Evolutionary conservation across 177 flowering plant genomes (phyloP), one percentile per base, ranked within the genome.

Genomic region (Vitis hybrid): DNA sequence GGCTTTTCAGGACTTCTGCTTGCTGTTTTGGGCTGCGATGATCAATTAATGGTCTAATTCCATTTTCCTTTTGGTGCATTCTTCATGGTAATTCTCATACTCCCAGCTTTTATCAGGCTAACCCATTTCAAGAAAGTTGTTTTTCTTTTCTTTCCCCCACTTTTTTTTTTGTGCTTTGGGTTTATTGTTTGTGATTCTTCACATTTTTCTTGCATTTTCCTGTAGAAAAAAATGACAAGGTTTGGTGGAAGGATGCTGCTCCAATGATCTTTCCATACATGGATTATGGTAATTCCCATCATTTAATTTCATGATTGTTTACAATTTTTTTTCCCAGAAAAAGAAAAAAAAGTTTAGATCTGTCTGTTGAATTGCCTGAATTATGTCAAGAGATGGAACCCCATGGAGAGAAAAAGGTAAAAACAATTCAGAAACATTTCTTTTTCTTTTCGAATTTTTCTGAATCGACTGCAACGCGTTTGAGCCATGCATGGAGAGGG

Each of bases 1-100:
- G 91, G 83, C 82, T 35, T 61, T 64, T 81, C 72, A 62, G 86
- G 87, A 74, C 62, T 78, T 69, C 59, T 21, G 5, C 0, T 8
- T 48, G n/a, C 46, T 35, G 46, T 35, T 35, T 35, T 4, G 46
- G 46, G 46, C 46, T 35, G 46, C 0, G 46, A 35, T 35, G 46
- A 35, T 35, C 46, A 35, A 6, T 24, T 35, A 35, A 35, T 0
- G 46, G 46, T 6, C 7, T 35, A 35, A 6, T 35, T 35, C 46
- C 46, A 35, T 35, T 35, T 35, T 35, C 46, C 46, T 6, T 35
- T 35, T 35, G 46, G 6, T 35, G 46, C 6, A 35, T 35, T 4
- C 12, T 30, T 13, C 51, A 21, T 19, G 60, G 27, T 62, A 54
- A 67, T 61, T 67, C 64, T 62, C 58, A 5, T 8, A 27, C 30